Evolutionary conservation across 352 stramenopile genomes (phyloP), one percentile per base, ranked within the genome.

Genomic region (Blastocystis sp.): DNA sequence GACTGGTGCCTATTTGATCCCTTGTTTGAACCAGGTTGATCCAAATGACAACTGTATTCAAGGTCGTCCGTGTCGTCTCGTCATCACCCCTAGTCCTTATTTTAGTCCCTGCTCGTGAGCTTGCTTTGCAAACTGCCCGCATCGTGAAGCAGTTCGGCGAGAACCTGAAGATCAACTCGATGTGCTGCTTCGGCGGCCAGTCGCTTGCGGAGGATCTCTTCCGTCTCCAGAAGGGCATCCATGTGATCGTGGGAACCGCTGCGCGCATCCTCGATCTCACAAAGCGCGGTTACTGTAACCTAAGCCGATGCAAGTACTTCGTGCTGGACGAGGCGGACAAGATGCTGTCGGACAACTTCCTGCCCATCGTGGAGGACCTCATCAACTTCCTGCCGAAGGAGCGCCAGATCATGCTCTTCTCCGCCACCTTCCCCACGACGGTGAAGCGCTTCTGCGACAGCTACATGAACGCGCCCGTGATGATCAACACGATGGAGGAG

Each of bases 301-400:
- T 99, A 55, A 97, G 94, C 82, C 94, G 98, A 81, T 98, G 96
- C 92, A 94, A 94, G 74, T 99, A 96, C 0, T 96, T 99, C 63
- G 97, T 99, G 89, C 98, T 99, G 96, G 97, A 99, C 91, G 97
- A 99, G 94, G 97, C 97, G 16, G 97, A 99, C 92, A 99, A 99
- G 92, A 93, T 99, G 59, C 93, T 99, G 9, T 98, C 96, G 1
- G 95, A 96, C 16, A 97, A 99, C 91, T 99, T 99, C 91, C 95
- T 98, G 91, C 96, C 95, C 6, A 94, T 99, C 60, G 92, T 99
- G 41, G 97, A 99, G 93, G 94, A 98, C 91, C 94, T 99, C 63
- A 91, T 98, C n/a, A 98, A 96, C 91, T 92, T 96, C 91, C 95
- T 93, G 69, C 91, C 96, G 59, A 94, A 95, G 88, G 93, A 96